Evolutionary conservation across 169 alveolate genomes (phyloP).

Genomic region (Plasmodium falciparum): DNA sequence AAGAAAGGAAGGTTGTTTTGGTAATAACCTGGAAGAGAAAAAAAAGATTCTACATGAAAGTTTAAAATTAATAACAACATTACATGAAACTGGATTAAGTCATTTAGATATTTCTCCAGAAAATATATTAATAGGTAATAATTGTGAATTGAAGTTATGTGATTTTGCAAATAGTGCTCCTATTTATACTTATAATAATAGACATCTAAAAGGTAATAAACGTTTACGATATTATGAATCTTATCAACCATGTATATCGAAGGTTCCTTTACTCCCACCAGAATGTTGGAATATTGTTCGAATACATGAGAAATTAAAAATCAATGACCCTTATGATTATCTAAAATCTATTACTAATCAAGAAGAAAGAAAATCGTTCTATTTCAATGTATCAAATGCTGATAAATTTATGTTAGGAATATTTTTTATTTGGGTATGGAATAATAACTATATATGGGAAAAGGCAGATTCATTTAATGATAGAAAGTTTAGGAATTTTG

Average conservation of each 20-base stretch:
- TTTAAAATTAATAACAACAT: slow-evolving; percentile 69
- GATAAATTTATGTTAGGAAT: slow-evolving; percentile 76
- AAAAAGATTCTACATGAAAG: slow-evolving; percentile 63
- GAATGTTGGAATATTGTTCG: slow-evolving; percentile 86
- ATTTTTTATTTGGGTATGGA: slow-evolving; percentile 87
- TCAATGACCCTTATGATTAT: slow-evolving; percentile 24
- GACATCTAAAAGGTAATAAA: slow-evolving; percentile 75
- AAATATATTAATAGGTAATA: slow-evolving; percentile 81
- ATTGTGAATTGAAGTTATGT: slow-evolving; percentile 81
- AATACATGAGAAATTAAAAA: slow-evolving; percentile 64
- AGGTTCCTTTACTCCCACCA: slow-evolving; percentile 89
- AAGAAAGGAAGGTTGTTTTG: neutral
- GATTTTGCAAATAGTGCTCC: slow-evolving; percentile 87
- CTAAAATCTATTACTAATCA: slow-evolving; percentile 27
- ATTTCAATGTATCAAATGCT: slow-evolving; percentile 84
- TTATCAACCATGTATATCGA: slow-evolving; percentile 88
- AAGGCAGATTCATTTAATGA: slow-evolving; percentile 84
- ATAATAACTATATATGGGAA: slow-evolving; percentile 87
- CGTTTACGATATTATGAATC: slow-evolving; percentile 78
- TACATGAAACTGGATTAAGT: slow-evolving; percentile 84
- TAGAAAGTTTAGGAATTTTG: slow-evolving; percentile 52
- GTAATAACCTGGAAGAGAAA: too few species aligned
- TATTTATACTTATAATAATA: slow-evolving; percentile 78
- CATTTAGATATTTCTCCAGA: slow-evolving; percentile 89
- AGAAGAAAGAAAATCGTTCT: slow-evolving; percentile 77